These are phyloP conservation scores for Cordyceps javanica DNA, from an alignment of 2,329 filamentous ascomycete species.

Conservation along the genomic window DNA sequence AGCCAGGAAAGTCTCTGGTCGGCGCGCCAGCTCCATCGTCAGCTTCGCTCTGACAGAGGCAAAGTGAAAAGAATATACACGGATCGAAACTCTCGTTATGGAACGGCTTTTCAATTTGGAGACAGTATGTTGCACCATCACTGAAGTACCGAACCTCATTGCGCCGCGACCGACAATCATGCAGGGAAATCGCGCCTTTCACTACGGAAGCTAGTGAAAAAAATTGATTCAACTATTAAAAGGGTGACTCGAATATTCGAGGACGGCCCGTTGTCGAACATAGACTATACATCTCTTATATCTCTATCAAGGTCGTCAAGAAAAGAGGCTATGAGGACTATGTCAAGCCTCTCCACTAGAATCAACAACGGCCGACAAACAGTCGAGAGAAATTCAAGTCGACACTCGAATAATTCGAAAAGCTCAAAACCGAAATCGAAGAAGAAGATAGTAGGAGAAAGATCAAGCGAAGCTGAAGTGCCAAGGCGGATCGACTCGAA, in stretches of 20 bases:
- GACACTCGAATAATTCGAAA: not conserved
- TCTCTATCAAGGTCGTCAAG: constrained; percentile 42
- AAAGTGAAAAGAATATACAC: constrained; percentile 38
- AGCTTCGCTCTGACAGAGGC: constrained; percentile 33
- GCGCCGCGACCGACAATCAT: not conserved
- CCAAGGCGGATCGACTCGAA: constrained; percentile 13
- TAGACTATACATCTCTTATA: constrained; percentile 42
- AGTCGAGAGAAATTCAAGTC: not conserved
- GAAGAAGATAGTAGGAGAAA: not conserved
- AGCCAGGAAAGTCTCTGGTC: constrained; percentile 18
- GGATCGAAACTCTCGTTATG: constrained; percentile 33
- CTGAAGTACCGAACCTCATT: not conserved
- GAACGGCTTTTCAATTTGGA: constrained; percentile 37
- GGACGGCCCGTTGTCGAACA: constrained; percentile 24
- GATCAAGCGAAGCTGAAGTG: not conserved
- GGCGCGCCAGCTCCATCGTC: constrained; percentile 24
- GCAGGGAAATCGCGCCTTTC: constrained; percentile 33
- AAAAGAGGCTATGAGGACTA: constrained; percentile 41
- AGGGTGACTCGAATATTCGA: constrained; percentile 31
- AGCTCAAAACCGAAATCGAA: not conserved
- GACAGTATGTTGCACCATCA: constrained; percentile 32
- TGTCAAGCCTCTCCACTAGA: constrained; percentile 39
- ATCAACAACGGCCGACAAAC: constrained; percentile 14
- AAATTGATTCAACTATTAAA: constrained; percentile 36
- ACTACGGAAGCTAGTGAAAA: constrained; percentile 35